Conservation (phyloP, 2,329 filamentous ascomycete species). For the Drechslera avenae region DNA sequence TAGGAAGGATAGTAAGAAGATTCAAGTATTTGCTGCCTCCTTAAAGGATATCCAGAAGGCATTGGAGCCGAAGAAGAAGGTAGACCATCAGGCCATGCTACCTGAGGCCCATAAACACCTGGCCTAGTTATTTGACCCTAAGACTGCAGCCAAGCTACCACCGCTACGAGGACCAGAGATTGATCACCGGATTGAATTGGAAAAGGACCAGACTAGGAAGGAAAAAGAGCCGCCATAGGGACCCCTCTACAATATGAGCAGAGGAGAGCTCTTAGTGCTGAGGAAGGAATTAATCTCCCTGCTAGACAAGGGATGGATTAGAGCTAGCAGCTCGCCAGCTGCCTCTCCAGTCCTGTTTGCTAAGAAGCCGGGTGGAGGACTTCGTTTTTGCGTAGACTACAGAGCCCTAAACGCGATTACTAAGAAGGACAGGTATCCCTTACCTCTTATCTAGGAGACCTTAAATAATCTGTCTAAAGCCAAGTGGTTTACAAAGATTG, state of each 20-base stretch:
- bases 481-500: slow-evolving; percentile 6
- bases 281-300: too few species aligned
- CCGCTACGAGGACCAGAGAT: background rate
- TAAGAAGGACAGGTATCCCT: slow-evolving; percentile 41
- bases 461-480: slow-evolving; percentile 32
- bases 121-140: too few species aligned
- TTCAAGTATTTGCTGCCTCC: too few species aligned
- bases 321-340: too few species aligned
- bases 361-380: background rate
- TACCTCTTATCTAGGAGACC: slow-evolving; percentile 43
- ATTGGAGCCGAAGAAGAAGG: too few species aligned
- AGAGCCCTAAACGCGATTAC: slow-evolving; percentile 43
- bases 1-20: too few species aligned
- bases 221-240: background rate
- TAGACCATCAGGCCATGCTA: too few species aligned
- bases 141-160: too few species aligned
- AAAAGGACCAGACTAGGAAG: background rate
- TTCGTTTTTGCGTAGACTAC: slow-evolving; percentile 47
- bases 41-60: too few species aligned
- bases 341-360: too few species aligned
- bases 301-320: too few species aligned
- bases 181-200: background rate
- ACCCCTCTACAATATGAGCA: background rate
- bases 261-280: background rate
- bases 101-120: too few species aligned